Conservation (phyloP, 2,329 filamentous ascomycete species). For the Fusarium nanum region DNA sequence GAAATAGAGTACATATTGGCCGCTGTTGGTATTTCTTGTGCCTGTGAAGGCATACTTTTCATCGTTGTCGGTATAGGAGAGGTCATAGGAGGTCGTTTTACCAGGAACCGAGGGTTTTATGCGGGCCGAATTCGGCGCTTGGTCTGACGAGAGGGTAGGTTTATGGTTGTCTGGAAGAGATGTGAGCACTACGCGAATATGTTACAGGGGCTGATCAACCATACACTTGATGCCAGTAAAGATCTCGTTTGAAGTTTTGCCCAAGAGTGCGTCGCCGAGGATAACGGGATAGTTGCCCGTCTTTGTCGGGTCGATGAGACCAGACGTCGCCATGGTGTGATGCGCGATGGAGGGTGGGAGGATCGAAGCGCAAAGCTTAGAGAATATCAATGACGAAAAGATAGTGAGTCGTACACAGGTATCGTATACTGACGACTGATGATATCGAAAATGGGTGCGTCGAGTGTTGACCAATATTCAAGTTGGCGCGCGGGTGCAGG, state of each 20-base stretch:
- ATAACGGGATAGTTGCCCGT: constrained; percentile 72
- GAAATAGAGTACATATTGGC: constrained; percentile 77
- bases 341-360: constrained; percentile 6
- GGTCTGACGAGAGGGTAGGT: constrained; percentile 62
- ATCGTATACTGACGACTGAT: background rate
- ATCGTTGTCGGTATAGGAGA: constrained; percentile 65
- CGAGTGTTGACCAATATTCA: constrained; percentile 11
- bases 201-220: constrained; percentile 36
- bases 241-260: constrained; percentile 66
- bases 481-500: constrained; percentile 24
- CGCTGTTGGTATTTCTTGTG: constrained; percentile 65
- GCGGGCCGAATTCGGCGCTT: constrained; percentile 61
- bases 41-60: constrained; percentile 71
- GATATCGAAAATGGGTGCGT: constrained; percentile 5
- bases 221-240: constrained; percentile 72
- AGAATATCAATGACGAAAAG: background rate
- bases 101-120: constrained; percentile 63
- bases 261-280: constrained; percentile 70
- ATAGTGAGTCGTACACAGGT: background rate
- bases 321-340: constrained; percentile 45
- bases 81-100: constrained; percentile 66
- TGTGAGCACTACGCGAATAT: constrained; percentile 7
- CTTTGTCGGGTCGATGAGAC: constrained; percentile 69
- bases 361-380: background rate
- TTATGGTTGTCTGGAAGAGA: constrained; percentile 69